These are phyloP conservation scores for Ustilago lituana DNA, from an alignment of 1,284 basidiomycete genomes.

Conservation along the genomic window DNA sequence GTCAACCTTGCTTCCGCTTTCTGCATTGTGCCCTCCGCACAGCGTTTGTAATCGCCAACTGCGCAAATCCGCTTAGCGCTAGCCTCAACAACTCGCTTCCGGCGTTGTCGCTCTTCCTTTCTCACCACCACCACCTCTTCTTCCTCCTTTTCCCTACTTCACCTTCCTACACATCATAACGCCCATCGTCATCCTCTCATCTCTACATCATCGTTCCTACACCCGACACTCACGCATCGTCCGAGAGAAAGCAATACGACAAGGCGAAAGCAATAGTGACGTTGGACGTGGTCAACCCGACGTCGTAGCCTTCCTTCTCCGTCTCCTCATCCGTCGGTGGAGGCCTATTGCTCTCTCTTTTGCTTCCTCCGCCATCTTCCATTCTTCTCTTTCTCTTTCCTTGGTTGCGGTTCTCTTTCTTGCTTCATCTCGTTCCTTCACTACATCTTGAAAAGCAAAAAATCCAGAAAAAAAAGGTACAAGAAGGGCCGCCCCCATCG, in stretches of 20 bases:
- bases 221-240: too few species aligned
- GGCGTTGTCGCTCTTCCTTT: background rate
- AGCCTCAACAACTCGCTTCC: background rate
- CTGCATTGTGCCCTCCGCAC: conserved; percentile 1
- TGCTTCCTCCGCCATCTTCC: conserved; percentile 2
- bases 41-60: background rate
- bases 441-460: background rate
- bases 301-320: conserved; percentile 10
- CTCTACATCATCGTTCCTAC: too few species aligned
- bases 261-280: conserved; percentile 21
- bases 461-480: background rate
- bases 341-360: conserved; percentile 5
- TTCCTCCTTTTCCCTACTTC: conserved; percentile 2
- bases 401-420: background rate
- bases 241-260: conserved; percentile 9
- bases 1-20: background rate
- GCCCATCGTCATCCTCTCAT: background rate
- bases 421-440: background rate
- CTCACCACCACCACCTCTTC: conserved; percentile 23
- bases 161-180: background rate
- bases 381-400: background rate
- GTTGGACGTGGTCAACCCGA: conserved; percentile 46
- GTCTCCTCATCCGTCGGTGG: background rate
- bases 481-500: background rate
- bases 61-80: too few species aligned